Conservation (phyloP, 352 stramenopile genomes). For the Globisporangium cylindrosporum region DNA sequence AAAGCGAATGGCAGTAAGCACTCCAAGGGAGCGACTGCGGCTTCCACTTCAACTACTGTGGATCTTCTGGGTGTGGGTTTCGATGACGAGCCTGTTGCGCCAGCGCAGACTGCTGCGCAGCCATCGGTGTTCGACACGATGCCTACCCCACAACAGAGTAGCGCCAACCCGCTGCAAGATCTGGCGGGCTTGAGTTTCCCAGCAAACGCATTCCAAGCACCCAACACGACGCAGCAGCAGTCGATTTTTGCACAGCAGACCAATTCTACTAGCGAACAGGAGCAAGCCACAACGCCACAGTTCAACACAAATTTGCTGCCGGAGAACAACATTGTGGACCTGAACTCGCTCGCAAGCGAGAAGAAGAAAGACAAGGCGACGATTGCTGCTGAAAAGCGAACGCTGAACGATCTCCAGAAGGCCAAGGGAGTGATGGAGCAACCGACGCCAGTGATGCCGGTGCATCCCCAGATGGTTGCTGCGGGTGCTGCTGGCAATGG, state of each 20-base stretch:
- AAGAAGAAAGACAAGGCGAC: conserved; percentile 38
- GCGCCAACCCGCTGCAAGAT: conserved; percentile 38
- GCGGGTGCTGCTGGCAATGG: neutral
- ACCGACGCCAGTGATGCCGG: conserved; percentile 36
- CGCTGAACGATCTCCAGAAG: conserved; percentile 64
- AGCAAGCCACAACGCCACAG: conserved; percentile 8
- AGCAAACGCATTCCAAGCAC: conserved; percentile 13
- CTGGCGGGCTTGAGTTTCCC: conserved; percentile 54
- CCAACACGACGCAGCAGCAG: neutral
- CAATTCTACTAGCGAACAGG: neutral
- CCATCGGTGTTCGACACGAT: conserved; percentile 39
- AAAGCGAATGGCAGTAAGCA: conserved; percentile 19
- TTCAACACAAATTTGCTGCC: conserved; percentile 55
- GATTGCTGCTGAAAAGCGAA: conserved; percentile 35
- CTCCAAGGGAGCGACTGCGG: neutral
- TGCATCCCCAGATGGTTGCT: conserved; percentile 33
- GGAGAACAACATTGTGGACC: conserved; percentile 69
- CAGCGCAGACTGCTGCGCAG: conserved; percentile 10
- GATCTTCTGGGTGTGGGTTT: conserved; percentile 55
- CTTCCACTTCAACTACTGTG: conserved; percentile 27
- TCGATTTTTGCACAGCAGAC: neutral
- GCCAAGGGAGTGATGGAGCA: conserved; percentile 28
- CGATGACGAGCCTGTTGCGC: conserved; percentile 19
- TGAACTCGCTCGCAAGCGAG: conserved; percentile 48
- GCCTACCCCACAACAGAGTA: conserved; percentile 13